Evolutionary conservation across 495 filamentous ascomycete species (phyloP).

Genomic region (Cudoniella acicularis): DNA sequence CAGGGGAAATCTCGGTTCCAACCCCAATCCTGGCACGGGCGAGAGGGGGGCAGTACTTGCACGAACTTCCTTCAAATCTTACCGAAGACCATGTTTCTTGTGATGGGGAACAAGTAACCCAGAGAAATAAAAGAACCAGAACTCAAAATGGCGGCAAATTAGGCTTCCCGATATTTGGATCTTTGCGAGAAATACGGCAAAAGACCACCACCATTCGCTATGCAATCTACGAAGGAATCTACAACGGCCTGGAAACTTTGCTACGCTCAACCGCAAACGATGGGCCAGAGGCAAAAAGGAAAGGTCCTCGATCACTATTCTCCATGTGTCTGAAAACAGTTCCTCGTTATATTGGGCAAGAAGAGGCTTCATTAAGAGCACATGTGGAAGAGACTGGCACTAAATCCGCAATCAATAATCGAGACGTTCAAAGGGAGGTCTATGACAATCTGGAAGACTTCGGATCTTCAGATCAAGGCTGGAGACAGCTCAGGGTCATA

Average conservation of each 20-base stretch:
- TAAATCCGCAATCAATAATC: conserved; percentile 33
- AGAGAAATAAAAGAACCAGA: too few species aligned
- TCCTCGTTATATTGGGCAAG: conserved; percentile 58
- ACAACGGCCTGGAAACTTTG: conserved; percentile 44
- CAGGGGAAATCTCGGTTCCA: conserved; percentile 23
- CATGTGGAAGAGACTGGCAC: conserved; percentile 47
- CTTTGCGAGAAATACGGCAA: conserved; percentile 16
- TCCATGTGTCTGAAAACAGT: conserved; percentile 61
- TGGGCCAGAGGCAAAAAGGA: conserved; percentile 10
- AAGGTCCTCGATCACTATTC: conserved; percentile 55
- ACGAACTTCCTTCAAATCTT: background rate
- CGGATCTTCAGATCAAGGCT: conserved; percentile 52
- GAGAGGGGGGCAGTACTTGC: conserved; percentile 5
- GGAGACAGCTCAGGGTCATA: conserved; percentile 60
- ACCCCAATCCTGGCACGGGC: conserved; percentile 24
- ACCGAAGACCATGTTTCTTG: background rate
- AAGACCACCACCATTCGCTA: conserved; percentile 17
- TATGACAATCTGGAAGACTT: conserved; percentile 65
- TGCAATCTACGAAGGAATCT: conserved; percentile 37
- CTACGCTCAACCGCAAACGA: conserved; percentile 38
- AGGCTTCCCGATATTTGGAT: conserved; percentile 17
- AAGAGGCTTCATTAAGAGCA: conserved; percentile 49
- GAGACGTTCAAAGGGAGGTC: conserved; percentile 43
- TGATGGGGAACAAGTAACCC: too few species aligned
- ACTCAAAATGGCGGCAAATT: background rate